A percentile compares a stretch with the other conserved stretches of the same genome.
Evolutionary conservation across 2,329 filamentous ascomycete species (phyloP).

Genomic region (Neopestalotiopsis rosae): DNA sequence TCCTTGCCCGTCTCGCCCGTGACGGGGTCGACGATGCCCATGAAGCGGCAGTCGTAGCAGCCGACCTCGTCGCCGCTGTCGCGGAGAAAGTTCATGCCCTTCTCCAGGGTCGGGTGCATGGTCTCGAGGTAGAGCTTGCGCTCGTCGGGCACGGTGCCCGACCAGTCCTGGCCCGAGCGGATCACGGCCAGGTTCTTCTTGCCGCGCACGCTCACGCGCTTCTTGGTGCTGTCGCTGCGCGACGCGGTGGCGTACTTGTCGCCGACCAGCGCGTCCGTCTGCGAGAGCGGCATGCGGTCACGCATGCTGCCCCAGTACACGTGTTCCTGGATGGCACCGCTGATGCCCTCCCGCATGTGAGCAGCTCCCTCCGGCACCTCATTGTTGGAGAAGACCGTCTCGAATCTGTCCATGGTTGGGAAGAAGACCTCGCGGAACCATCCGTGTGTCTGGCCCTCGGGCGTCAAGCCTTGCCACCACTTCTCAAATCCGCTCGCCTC

Average conservation of each 20-base stretch:
- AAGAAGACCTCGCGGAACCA: constrained; percentile 50
- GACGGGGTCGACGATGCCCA: constrained; percentile 42
- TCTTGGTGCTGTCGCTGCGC: constrained; percentile 8
- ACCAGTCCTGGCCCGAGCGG: constrained; percentile 52
- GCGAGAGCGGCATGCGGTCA: constrained; percentile 45
- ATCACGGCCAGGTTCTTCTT: constrained; percentile 48
- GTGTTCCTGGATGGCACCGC: constrained; percentile 45
- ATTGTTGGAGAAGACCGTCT: constrained; percentile 47
- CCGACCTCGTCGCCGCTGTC: constrained; percentile 48
- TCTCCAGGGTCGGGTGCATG: constrained; percentile 49
- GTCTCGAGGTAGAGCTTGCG: constrained; percentile 47
- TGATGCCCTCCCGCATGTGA: constrained; percentile 43
- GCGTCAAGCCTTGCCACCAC: constrained; percentile 43
- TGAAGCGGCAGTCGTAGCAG: constrained; percentile 49
- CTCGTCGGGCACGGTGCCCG: constrained; percentile 43
- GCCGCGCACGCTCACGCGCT: constrained; percentile 37
- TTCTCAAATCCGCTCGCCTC: constrained; percentile 38
- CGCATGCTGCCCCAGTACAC: constrained; percentile 54
- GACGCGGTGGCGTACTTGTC: not conserved
- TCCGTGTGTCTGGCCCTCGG: constrained; percentile 33
- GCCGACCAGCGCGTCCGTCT: constrained; percentile 38
- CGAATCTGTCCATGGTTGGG: constrained; percentile 47
- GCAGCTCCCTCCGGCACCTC: constrained; percentile 44
- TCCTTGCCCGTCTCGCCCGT: constrained; percentile 32
- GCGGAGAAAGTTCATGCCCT: constrained; percentile 50